A percentile compares a stretch with the other conserved stretches of the same genome.
Evolutionary conservation across 495 filamentous ascomycete species (phyloP).

Genomic region (Annulohypoxylon maeteangense): DNA sequence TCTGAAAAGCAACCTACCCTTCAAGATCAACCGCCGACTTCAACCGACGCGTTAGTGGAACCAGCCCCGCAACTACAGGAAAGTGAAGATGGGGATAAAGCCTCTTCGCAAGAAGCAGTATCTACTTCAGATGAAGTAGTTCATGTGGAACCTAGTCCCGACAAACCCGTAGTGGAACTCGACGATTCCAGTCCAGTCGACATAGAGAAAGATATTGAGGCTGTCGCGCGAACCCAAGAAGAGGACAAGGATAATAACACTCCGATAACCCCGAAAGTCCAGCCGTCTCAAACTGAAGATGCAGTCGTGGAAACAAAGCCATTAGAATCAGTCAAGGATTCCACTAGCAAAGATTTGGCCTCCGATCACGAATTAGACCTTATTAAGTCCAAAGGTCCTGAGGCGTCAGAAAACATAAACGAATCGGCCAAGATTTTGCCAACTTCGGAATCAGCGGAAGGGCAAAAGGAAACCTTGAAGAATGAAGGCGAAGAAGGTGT

Average conservation of each 20-base stretch:
- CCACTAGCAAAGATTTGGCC: background rate
- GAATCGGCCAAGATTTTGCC: background rate
- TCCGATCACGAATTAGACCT: slow-evolving; percentile 2
- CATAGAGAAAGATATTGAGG: background rate
- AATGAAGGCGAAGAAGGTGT: background rate
- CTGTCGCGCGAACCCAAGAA: background rate
- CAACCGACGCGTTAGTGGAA: background rate
- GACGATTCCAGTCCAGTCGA: background rate
- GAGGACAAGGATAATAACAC: background rate
- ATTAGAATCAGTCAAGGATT: background rate
- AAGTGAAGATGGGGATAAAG: background rate
- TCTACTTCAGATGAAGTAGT: background rate
- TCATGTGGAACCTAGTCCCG: background rate
- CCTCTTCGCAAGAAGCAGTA: background rate
- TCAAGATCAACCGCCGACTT: background rate
- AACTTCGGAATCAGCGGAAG: background rate
- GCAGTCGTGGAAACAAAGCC: background rate
- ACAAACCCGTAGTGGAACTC: background rate
- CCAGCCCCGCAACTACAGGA: slow-evolving; percentile 7
- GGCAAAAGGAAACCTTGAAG: background rate
- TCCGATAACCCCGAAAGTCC: background rate
- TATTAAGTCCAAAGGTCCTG: background rate
- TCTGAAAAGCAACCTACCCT: slow-evolving; percentile 7
- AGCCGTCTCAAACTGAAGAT: background rate
- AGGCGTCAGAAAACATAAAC: slow-evolving; percentile 6